Evolutionary conservation across 2,329 filamentous ascomycete genomes (phyloP), one percentile per base, ranked within the genome.

Genomic region (Aaosphaeria arxii): DNA sequence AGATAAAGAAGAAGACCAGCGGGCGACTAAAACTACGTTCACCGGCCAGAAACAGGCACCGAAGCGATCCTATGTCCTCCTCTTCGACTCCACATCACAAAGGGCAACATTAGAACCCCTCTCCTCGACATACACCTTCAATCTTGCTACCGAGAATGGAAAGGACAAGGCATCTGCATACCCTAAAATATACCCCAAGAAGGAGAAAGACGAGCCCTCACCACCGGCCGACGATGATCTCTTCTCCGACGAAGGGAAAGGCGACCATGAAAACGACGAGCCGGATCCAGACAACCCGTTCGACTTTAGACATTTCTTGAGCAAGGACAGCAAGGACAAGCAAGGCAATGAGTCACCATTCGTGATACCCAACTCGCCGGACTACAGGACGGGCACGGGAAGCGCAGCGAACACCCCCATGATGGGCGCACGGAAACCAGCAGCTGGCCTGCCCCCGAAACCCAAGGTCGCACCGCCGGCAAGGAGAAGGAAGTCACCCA

Each of bases 61-160:
- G 11, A 62, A 63, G 49, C 68, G 65, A 53, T 63, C 52, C 4
- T 73, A 71, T 42, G 74, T 79, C 7, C 79, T 95, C 44, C 81
- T 92, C 49, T 94, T 92, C 63, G 88, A 95, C 68, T 78, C 86
- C 6, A 75, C 78, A 13, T 84, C 83, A 45, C 84, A 92, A 62
- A 86, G 81, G 47, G 94, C 94, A 56, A 84, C 94, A 30, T 79
- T 96, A 46, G 90, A 96, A 73, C 84, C 84, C 44, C 76, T 96
- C 46, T 83, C 89, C 64, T 87, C 85, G n/a, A 85, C 85, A 36
- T 87, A 95, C 71, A 86, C 89, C 62, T 91, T 96, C 86, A 96
- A 96, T 69, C 73, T 96, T 80, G 47, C 84, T 84, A 11, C 88
- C 87, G 2, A 81, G 42, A 82, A 89, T 56, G 71, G 78, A 45